Base-by-base conservation (phyloP, 2,329 filamentous ascomycete species). In the Fusarium proliferatum region DNA sequence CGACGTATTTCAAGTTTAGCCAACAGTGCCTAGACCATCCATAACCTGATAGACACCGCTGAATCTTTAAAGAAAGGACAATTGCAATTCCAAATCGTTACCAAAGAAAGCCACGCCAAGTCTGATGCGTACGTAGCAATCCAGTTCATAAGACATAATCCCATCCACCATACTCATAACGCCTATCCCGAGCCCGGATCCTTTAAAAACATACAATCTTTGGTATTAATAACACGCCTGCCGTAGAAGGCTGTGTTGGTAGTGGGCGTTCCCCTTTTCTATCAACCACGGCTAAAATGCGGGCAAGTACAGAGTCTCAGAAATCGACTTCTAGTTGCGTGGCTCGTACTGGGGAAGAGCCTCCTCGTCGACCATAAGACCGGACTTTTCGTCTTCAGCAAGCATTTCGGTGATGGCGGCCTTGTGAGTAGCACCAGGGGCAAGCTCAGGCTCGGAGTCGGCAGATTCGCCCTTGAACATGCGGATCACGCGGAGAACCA, bases 401-500 rank as follows among this genome's bases (percentile, higher is more conserved):
- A 69, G 38, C 52, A 76, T 79, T 73, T 86, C 85, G n/a, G 77
- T 67, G 17, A 73, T 73, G 6, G 80, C 72, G n/a, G 81, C 79
- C 79, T 85, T 85, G 77, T 71, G 56, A 43, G 62, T 56, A 30
- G 62, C 61, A 19, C 71, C 67, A 3, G 43, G 48, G 30, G 69
- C 63, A 65, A 61, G 56, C 64, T 60, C 67, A 5, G 71, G 51
- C 41, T 65, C 67, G 5, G 69, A 51, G 33, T 64, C 64, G 4
- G 52, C 62, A 23, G 73, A 57, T 57, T 67, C 75, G 17, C 72
- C 71, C 57, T 66, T 72, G 63, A 91, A 79, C 69, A 86, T 82
- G 71, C 88, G 87, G 84, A 89, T 89, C 33, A 91, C 56, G 65
- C 88, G 89, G 58, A 91, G 86, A 61, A 90, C 84, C 60, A 92